Percentiles rank a stretch among this genome's conserved stretches.
These are phyloP conservation scores for Debaryomyces prosopidis DNA, from an alignment of 805 yeast species.

Conservation along the genomic window DNA sequence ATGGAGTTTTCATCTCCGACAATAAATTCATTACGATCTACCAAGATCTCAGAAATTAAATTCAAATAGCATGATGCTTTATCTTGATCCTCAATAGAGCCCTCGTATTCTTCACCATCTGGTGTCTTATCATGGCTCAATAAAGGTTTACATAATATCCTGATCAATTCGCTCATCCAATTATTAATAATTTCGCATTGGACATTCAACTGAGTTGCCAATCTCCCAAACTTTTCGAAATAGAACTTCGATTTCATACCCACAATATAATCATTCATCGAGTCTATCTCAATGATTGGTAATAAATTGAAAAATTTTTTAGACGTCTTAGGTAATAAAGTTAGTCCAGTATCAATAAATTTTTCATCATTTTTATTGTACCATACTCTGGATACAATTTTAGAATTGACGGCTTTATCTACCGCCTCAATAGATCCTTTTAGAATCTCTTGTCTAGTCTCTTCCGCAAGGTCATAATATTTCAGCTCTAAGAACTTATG, in stretches of 20 bases:
- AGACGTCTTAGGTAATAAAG: conserved; percentile 32
- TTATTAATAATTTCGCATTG: conserved; percentile 54
- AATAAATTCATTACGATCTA: conserved; percentile 41
- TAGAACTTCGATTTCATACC: conserved; percentile 20
- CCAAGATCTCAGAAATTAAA: conserved; percentile 39
- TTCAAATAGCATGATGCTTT: conserved; percentile 59
- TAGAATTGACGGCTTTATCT: conserved; percentile 19
- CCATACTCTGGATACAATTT: conserved; percentile 22
- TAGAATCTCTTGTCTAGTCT: conserved; percentile 32
- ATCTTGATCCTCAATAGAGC: conserved; percentile 75
- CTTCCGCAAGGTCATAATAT: conserved; percentile 38
- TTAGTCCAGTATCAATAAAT: conserved; percentile 30
- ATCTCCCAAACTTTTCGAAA: conserved; percentile 17
- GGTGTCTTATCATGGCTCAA: conserved; percentile 48
- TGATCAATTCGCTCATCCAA: conserved; percentile 48
- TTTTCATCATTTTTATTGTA: conserved; percentile 6
- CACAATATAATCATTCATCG: conserved; percentile 14
- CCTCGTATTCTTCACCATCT: conserved; percentile 77
- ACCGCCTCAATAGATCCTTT: conserved; percentile 30
- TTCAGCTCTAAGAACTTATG: conserved; percentile 26
- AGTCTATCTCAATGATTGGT: conserved; percentile 25
- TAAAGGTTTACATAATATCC: conserved; percentile 50
- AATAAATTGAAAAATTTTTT: conserved; percentile 29
- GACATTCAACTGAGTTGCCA: conserved; percentile 41
- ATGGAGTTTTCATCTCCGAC: conserved; percentile 32